Evolutionary conservation across 495 filamentous ascomycete genomes (phyloP).

Genomic region (Penicillium soppii): DNA sequence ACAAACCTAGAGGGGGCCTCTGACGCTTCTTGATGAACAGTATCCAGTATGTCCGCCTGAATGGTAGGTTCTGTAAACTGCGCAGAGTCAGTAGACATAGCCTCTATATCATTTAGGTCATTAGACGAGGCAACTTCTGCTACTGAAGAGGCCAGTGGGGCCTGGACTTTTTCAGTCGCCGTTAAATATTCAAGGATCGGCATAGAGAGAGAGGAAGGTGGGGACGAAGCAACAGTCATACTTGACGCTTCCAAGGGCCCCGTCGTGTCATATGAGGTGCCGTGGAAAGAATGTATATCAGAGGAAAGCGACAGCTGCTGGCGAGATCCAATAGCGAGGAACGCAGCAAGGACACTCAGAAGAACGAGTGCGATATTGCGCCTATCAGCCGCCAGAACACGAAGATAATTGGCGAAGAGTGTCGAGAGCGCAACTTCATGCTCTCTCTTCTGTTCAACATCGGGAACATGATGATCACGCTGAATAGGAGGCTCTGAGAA

Average conservation of each 20-base stretch:
- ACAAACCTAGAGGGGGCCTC: background rate
- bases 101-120: background rate
- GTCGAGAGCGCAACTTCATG: conserved; percentile 50
- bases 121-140: background rate
- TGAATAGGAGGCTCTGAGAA: background rate
- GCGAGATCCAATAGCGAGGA: conserved; percentile 43
- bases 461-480: background rate
- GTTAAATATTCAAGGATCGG: background rate
- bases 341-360: conserved; percentile 57
- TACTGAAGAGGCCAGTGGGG: background rate
- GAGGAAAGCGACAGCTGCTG: conserved; percentile 13
- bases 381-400: conserved; percentile 64
- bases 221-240: conserved; percentile 6
- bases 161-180: background rate
- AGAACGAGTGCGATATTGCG: conserved; percentile 69
- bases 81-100: background rate
- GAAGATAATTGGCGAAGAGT: conserved; percentile 66
- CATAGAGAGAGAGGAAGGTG: background rate
- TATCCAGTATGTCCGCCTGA: background rate
- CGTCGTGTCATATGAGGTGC: conserved; percentile 12
- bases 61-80: background rate
- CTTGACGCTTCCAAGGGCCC: background rate
- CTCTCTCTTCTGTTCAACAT: background rate
- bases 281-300: conserved; percentile 14
- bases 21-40: background rate